These are phyloP conservation scores for Inonotus obliquus DNA, from an alignment of 1,284 basidiomycete genomes.

Conservation along the genomic window DNA sequence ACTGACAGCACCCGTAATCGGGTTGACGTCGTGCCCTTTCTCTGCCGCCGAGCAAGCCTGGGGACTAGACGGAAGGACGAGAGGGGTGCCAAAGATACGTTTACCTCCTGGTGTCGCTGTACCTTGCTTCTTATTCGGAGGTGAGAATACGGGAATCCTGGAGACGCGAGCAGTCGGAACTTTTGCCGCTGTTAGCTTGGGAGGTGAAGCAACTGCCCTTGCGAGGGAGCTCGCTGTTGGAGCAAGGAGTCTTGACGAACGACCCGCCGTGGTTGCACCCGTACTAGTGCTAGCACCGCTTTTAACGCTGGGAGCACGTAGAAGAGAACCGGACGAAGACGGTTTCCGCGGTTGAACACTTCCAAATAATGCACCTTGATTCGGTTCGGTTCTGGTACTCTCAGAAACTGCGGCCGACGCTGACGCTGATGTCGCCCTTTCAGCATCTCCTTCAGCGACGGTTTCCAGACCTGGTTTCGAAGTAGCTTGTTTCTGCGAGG, in stretches of 20 bases:
- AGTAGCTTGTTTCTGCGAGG: not conserved
- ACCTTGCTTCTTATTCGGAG: not conserved
- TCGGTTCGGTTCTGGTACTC: constrained; percentile 12
- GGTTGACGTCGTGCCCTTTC: constrained; percentile 10
- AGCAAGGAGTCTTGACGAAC: constrained; percentile 56
- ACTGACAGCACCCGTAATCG: constrained; percentile 11
- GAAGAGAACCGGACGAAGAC: constrained; percentile 20
- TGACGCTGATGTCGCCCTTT: not conserved
- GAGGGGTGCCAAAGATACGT: constrained; percentile 15
- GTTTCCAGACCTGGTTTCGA: not conserved
- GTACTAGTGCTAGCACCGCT: not conserved
- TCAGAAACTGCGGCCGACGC: not conserved
- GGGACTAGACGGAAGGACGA: constrained; percentile 10
- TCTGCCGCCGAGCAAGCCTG: constrained; percentile 2
- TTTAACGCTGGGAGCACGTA: not conserved
- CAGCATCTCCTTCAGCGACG: not conserved
- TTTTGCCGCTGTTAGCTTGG: constrained; percentile 6
- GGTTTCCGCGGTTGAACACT: constrained; percentile 26
- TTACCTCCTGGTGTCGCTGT: not conserved
- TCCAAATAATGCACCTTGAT: constrained; percentile 23
- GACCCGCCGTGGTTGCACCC: constrained; percentile 20
- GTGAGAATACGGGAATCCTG: constrained; percentile 15
- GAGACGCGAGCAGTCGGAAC: constrained; percentile 3
- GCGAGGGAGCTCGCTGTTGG: constrained; percentile 77
- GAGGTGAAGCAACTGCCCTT: constrained; percentile 36